Conservation (phyloP, 108 stramenopile genomes). For the Nannochloropsis gaditana region DNA sequence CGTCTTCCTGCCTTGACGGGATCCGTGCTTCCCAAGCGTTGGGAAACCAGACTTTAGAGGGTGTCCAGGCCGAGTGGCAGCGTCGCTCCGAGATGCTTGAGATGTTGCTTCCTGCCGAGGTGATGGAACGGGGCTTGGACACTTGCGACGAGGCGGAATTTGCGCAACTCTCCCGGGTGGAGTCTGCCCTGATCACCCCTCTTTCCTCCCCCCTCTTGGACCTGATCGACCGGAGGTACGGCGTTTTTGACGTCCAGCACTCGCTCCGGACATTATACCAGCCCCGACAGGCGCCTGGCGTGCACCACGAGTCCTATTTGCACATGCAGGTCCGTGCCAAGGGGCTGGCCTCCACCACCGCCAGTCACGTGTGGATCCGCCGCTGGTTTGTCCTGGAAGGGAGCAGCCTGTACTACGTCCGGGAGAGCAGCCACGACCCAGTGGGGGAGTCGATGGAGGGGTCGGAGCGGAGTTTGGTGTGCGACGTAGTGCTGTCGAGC, state of each 20-base stretch:
- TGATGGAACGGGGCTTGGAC: not conserved
- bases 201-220: not conserved
- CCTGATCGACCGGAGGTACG: not conserved
- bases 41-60: not conserved
- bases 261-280: not conserved
- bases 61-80: not conserved
- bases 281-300: not conserved
- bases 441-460: conserved; percentile 10
- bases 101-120: not conserved
- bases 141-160: conserved; percentile 11
- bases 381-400: conserved; percentile 10
- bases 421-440: not conserved
- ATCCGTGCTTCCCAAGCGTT: not conserved
- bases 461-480: not conserved
- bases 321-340: not conserved
- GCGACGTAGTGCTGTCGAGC: not conserved
- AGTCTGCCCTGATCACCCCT: not conserved
- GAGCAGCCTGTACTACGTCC: not conserved
- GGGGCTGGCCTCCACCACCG: not conserved
- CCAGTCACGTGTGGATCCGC: not conserved
- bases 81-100: not conserved
- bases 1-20: not conserved
- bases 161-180: not conserved
- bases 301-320: conserved; percentile 8
- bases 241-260: not conserved